Evolutionary conservation across 257 asterid genomes (phyloP).

Genomic region (Petunia secreta): DNA sequence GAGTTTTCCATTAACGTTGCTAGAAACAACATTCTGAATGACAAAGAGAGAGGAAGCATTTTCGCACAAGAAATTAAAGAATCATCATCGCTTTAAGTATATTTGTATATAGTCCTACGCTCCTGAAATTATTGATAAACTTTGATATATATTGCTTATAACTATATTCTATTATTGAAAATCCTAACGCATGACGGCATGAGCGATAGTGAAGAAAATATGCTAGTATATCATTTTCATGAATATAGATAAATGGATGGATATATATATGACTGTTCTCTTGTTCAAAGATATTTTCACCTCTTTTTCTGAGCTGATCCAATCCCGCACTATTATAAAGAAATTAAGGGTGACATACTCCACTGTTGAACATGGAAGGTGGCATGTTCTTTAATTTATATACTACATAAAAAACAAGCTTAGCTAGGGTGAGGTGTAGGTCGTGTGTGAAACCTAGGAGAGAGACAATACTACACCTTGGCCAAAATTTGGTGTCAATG

Average conservation of each 20-base stretch:
- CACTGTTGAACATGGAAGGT: neutral
- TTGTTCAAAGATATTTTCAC: neutral
- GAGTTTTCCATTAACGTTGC: no score
- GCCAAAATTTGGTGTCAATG: neutral
- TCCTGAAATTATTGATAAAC: no score
- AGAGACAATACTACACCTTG: neutral
- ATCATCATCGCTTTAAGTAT: no score
- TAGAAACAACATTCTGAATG: no score
- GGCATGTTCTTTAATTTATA: neutral
- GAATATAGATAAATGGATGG: neutral
- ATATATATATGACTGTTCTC: neutral
- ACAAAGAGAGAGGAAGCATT: no score
- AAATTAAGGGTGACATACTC: neutral
- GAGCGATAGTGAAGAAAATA: no score
- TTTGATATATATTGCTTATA: no score
- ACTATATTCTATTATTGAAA: no score
- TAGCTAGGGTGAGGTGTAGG: slow-evolving; percentile 1
- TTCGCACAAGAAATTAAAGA: no score
- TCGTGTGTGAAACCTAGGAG: neutral
- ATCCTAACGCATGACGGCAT: no score
- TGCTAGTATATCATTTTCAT: no score
- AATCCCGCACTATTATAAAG: neutral
- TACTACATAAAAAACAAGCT: neutral
- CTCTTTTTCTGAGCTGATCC: neutral
- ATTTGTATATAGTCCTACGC: no score